Base-by-base conservation (phyloP, 2,329 filamentous ascomycete genomes). In the Metarhizium rileyi region DNA sequence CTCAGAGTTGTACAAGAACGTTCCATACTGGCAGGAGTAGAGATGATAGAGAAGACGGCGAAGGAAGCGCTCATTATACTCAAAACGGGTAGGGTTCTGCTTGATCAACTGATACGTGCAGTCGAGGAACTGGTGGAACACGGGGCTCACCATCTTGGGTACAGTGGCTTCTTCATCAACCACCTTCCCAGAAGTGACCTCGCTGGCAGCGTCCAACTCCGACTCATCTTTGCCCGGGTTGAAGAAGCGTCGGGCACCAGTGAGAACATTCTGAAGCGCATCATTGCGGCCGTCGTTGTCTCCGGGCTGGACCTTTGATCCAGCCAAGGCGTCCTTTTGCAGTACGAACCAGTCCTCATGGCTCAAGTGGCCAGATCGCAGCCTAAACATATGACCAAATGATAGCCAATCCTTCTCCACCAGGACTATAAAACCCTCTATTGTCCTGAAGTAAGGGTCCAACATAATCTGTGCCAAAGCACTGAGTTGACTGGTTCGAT, bases 341-440 rank as follows among this genome's bases (percentile, higher is more conserved):
- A 88, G 80, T 18, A 81, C 76, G 62, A 98, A 98, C 90, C 90
- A 97, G 61, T 94, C 95, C 56, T 97, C 91, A 56, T 87, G 87
- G 61, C 83, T 89, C 49, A 97, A 70, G 58, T 87, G 86, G 3
- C 93, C 93, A 14, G 87, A 87, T n/a, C 93, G 83, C 59, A 95
- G 82, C 49, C 90, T 83, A 68, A 98, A 98, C 84, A 95, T 96
- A 67, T 98, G 91, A 2, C 93, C 93, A 69, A 96, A 98, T 0
- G 91, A 93, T 12, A 98, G 70, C 88, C 93, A 98, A 63, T 98
- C 93, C 65, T 98, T 98, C 67, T 98, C 93, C 2, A 98, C 78
- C 6, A 98, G 72, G 2, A 95, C 83, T 58, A 97, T 90, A 66
- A 97, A 98, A 1, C 93, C 93, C 57, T 96, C 86, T 46, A 98